Conservation (phyloP, 345 rosid species). For the Syzygium jambos region DNA sequence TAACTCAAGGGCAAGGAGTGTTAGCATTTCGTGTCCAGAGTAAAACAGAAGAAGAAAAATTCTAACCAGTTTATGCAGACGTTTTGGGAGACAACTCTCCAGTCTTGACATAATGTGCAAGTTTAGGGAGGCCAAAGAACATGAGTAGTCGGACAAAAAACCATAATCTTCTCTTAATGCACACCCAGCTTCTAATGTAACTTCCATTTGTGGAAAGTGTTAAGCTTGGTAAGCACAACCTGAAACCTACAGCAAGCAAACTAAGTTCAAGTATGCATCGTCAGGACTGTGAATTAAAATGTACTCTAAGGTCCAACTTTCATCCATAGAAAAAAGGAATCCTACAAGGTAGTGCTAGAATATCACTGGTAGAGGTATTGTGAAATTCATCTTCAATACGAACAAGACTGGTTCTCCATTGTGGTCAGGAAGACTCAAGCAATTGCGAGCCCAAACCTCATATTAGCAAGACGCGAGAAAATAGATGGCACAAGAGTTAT, state of each 20-base stretch:
- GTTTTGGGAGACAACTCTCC: background rate
- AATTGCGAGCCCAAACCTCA: background rate
- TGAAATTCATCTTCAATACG: too few relatives aligned
- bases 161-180: too few relatives aligned
- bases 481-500: background rate
- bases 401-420: too few relatives aligned
- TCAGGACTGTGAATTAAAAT: too few relatives aligned
- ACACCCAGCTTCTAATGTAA: too few relatives aligned
- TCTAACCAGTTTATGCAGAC: background rate
- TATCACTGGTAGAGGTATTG: background rate
- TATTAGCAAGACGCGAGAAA: too few relatives aligned
- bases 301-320: too few relatives aligned
- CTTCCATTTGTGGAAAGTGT: too few relatives aligned
- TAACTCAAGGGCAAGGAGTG: background rate
- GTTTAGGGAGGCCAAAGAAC: background rate
- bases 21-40: background rate
- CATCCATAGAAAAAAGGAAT: background rate
- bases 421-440: too few relatives aligned
- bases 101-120: background rate
- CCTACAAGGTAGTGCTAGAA: background rate
- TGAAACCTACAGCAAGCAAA: too few relatives aligned
- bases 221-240: too few relatives aligned
- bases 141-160: background rate
- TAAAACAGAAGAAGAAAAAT: background rate
- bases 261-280: too few relatives aligned